Evolutionary conservation across 768 basidiomycete genomes (phyloP).

Genomic region (Termitomyces sp.): DNA sequence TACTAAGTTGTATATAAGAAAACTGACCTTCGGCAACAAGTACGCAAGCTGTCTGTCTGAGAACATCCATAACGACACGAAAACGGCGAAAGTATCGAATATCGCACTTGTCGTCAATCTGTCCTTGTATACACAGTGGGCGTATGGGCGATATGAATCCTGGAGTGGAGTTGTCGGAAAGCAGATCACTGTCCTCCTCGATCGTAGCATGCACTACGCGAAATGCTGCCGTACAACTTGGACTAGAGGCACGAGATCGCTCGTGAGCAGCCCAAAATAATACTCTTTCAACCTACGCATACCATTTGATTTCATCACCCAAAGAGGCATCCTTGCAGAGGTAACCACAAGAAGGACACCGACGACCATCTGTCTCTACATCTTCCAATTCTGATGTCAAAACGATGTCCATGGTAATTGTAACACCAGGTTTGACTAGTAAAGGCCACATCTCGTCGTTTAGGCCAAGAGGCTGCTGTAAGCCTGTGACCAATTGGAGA

Average conservation of each 20-base stretch:
- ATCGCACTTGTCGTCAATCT: not conserved
- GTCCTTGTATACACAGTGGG: not conserved
- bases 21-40: slow-evolving; percentile 2
- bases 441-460: not conserved
- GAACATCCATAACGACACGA: not conserved
- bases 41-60: not conserved
- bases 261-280: no score
- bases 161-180: not conserved
- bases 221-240: no score
- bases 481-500: not conserved
- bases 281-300: no score
- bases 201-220: no score
- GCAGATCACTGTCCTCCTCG: no score
- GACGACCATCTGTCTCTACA: not conserved
- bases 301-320: no score
- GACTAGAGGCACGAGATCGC: no score
- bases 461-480: not conserved
- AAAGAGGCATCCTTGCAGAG: not conserved
- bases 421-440: slow-evolving; percentile 1
- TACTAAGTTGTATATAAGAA: no score
- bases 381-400: not conserved
- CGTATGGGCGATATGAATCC: not conserved
- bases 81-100: slow-evolving; percentile 1
- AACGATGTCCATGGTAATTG: slow-evolving; percentile 4
- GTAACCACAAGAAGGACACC: not conserved